Percentiles rank a stretch among this genome's conserved stretches.
These are phyloP conservation scores for Arctium minus DNA, from an alignment of 129 eudicot species.

Conservation along the genomic window DNA sequence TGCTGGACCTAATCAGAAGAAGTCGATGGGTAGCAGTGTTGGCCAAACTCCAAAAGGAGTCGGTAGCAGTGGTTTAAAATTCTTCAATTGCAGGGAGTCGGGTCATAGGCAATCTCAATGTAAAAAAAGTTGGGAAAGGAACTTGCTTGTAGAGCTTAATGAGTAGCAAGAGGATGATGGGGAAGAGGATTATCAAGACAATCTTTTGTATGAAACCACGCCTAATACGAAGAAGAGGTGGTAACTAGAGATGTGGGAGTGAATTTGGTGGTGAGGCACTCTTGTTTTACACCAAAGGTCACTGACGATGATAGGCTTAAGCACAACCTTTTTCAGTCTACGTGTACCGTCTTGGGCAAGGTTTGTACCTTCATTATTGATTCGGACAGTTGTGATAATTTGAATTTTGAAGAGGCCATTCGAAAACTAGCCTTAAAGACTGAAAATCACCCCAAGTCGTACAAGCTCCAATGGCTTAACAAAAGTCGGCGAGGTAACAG, in stretches of 20 bases:
- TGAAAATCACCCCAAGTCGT: too few relatives aligned
- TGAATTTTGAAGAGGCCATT: neutral
- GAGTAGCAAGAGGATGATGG: too few relatives aligned
- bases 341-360: neutral
- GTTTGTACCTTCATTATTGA: neutral
- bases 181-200: neutral
- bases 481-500: too few relatives aligned
- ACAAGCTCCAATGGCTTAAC: too few relatives aligned
- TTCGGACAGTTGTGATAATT: neutral
- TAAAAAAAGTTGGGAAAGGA: too few relatives aligned
- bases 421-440: neutral
- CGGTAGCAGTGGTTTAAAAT: neutral
- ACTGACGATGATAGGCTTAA: neutral
- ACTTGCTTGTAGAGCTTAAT: too few relatives aligned
- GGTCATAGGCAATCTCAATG: too few relatives aligned
- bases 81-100: neutral
- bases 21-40: neutral
- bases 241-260: neutral
- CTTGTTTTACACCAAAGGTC: neutral
- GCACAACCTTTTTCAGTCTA: neutral
- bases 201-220: neutral
- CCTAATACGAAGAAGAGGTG: neutral
- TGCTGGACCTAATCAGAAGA: neutral
- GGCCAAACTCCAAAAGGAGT: neutral
- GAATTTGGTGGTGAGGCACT: neutral